Evolutionary conservation across 73 alveolate species (phyloP).

Genomic region (Blepharisma stoltei): DNA sequence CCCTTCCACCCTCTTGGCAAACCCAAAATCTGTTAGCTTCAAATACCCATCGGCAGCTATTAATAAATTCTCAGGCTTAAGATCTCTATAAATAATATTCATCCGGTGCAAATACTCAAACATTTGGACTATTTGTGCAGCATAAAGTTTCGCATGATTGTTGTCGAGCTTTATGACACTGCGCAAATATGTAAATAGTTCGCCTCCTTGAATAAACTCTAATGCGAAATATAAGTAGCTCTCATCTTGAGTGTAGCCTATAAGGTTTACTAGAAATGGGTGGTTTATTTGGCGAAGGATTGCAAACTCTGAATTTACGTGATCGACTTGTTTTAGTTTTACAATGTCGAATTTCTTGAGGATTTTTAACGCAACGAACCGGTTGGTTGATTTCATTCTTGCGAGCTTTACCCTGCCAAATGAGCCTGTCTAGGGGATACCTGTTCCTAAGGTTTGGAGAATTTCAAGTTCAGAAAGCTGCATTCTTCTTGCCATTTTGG

Average conservation of each 20-base stretch:
- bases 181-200: constrained; percentile 83
- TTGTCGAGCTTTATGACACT: constrained; percentile 70
- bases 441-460: constrained; percentile 48
- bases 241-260: constrained; percentile 88
- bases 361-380: constrained; percentile 81
- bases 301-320: constrained; percentile 92
- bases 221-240: constrained; percentile 81
- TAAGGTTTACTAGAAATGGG: constrained; percentile 89
- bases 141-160: constrained; percentile 47
- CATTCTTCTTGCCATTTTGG: background rate
- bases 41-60: constrained; percentile 45
- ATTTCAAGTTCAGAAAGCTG: constrained; percentile 31
- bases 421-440: constrained; percentile 41
- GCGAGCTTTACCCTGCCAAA: constrained; percentile 89
- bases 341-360: constrained; percentile 91
- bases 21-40: constrained; percentile 59
- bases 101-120: constrained; percentile 61
- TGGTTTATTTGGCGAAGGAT: constrained; percentile 89
- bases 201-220: constrained; percentile 96
- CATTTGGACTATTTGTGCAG: constrained; percentile 55
- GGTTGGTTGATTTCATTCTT: constrained; percentile 46
- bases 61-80: constrained; percentile 56
- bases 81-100: constrained; percentile 53
- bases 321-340: constrained; percentile 92
- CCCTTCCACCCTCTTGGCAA: constrained; percentile 58